Conservation (phyloP, 1,284 basidiomycete genomes). For the Erythrobasidium hasegawianum region DNA sequence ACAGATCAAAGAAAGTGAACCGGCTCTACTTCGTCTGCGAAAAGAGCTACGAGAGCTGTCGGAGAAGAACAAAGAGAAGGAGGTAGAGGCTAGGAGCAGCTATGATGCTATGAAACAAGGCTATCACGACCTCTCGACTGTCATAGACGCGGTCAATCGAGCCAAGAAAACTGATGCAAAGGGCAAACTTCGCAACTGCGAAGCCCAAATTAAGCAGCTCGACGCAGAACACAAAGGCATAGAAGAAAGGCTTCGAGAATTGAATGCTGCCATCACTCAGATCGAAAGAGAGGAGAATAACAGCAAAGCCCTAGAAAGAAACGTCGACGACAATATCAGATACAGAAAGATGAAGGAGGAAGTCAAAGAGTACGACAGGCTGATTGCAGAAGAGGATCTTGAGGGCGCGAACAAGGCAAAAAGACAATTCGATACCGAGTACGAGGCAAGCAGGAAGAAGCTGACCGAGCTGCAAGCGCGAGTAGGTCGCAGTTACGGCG, state of each 20-base stretch:
- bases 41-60: slow-evolving; percentile 25
- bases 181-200: slow-evolving; percentile 62
- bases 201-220: slow-evolving; percentile 56
- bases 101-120: slow-evolving; percentile 65
- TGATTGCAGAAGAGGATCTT: slow-evolving; percentile 73
- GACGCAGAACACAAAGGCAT: slow-evolving; percentile 47
- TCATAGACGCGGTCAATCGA: slow-evolving; percentile 64
- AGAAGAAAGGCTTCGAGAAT: slow-evolving; percentile 53
- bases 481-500: too few species aligned
- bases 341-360: slow-evolving; percentile 67
- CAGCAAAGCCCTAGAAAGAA: slow-evolving; percentile 53
- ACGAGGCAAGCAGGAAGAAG: slow-evolving; percentile 61
- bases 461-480: slow-evolving; percentile 56
- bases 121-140: slow-evolving; percentile 61
- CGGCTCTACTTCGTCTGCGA: slow-evolving; percentile 48
- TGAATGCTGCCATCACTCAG: slow-evolving; percentile 54
- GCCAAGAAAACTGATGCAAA: slow-evolving; percentile 69
- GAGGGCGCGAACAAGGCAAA: slow-evolving; percentile 74
- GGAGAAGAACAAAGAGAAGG: slow-evolving; percentile 16
- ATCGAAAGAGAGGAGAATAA: slow-evolving; percentile 49
- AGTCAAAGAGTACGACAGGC: slow-evolving; percentile 63
- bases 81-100: slow-evolving; percentile 55
- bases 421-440: slow-evolving; percentile 77
- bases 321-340: slow-evolving; percentile 80
- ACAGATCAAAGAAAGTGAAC: slow-evolving; percentile 46